A percentile compares a stretch with the other conserved stretches of the same genome.
Conservation (phyloP, 176 grass and related monocot species). For the Rhynchospora tenuis region DNA sequence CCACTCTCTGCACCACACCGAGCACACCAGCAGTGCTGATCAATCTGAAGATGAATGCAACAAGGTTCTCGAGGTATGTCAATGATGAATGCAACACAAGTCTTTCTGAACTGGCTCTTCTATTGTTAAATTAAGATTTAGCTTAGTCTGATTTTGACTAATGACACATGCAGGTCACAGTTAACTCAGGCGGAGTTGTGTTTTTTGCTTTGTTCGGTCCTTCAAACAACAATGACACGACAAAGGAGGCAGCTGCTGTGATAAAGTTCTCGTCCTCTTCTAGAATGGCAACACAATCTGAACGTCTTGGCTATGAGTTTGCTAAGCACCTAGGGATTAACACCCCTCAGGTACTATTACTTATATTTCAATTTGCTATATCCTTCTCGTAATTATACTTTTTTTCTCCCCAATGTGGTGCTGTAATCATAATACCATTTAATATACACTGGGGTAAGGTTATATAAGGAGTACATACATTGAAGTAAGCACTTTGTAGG, state of each 20-base stretch:
- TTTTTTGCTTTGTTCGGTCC: constrained; percentile 84
- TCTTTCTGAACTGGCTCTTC: background rate
- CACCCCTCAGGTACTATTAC: constrained; percentile 64
- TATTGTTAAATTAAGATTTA: background rate
- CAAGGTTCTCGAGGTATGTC: constrained; percentile 82
- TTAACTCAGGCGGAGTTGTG: constrained; percentile 95
- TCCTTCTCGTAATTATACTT: background rate
- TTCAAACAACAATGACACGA: constrained; percentile 20
- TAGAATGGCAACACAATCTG: constrained; percentile 90
- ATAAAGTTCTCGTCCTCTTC: constrained; percentile 88
- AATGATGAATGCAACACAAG: background rate
- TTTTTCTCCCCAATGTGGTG: background rate
- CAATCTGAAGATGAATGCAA: constrained; percentile 85
- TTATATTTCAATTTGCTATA: background rate
- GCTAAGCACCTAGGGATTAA: constrained; percentile 72
- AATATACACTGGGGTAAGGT: background rate
- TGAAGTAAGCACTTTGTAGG: background rate
- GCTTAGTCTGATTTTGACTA: background rate
- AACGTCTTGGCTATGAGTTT: constrained; percentile 89
- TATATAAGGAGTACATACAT: background rate
- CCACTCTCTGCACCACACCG: constrained; percentile 86
- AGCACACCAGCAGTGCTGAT: constrained; percentile 62
- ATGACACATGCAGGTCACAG: constrained; percentile 41
- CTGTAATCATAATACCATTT: background rate
- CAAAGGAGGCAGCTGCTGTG: constrained; percentile 72